Evolutionary conservation across 805 yeast species (phyloP).

Genomic region (Blastobotrys peoriensis): DNA sequence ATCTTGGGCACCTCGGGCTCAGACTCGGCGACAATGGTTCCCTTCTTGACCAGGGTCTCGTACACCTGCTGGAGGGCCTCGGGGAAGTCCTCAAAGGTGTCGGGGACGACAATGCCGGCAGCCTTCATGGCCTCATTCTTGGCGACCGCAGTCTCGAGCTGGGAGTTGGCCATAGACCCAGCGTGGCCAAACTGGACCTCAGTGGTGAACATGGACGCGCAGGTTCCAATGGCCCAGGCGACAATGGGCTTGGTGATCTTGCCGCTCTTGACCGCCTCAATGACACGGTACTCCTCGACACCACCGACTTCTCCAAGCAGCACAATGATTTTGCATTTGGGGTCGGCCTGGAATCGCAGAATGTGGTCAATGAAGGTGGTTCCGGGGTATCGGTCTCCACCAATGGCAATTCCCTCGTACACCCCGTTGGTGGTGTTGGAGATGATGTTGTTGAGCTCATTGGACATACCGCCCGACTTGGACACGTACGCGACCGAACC

Average conservation of each 20-base stretch:
- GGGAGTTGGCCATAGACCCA: constrained; percentile 65
- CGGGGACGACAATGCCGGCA: constrained; percentile 92
- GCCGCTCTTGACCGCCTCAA: constrained; percentile 59
- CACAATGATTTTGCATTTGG: constrained; percentile 59
- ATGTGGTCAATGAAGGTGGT: constrained; percentile 66
- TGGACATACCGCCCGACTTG: constrained; percentile 45
- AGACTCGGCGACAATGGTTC: constrained; percentile 33
- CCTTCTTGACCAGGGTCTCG: constrained; percentile 53
- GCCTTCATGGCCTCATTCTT: constrained; percentile 73
- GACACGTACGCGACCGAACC: constrained; percentile 44
- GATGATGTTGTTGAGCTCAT: constrained; percentile 42
- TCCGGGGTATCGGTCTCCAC: constrained; percentile 71
- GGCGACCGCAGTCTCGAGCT: constrained; percentile 61
- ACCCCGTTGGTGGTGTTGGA: constrained; percentile 41
- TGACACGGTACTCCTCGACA: constrained; percentile 66
- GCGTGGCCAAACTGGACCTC: constrained; percentile 60
- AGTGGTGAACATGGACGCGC: constrained; percentile 67
- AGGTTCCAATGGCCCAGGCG: constrained; percentile 67
- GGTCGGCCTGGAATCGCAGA: constrained; percentile 56
- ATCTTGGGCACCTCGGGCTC: constrained; percentile 44
- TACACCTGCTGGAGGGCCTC: constrained; percentile 51
- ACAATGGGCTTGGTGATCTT: constrained; percentile 63
- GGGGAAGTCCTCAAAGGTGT: constrained; percentile 51
- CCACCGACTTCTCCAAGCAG: constrained; percentile 69
- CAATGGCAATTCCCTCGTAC: constrained; percentile 60